Base-by-base conservation (phyloP, 2,329 filamentous ascomycete species). In the Spiromastix sp. region DNA sequence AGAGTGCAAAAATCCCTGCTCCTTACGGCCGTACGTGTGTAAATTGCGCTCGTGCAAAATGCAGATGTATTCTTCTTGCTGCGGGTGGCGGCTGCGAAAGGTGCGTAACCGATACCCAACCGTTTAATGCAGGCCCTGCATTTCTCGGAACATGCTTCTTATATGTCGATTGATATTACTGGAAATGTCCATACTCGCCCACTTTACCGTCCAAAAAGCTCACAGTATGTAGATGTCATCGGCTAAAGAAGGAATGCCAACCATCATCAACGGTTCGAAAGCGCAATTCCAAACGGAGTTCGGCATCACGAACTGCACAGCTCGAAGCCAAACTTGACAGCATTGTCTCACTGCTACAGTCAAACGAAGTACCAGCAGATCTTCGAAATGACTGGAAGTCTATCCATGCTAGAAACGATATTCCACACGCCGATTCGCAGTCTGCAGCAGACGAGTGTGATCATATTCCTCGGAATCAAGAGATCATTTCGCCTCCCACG, bases 21-120 rank as follows among this genome's bases (percentile, higher is more conserved):
- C 46, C 46, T 8, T 49, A 67, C 39, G 63, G 63, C 17, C 56
- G 59, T 21, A 56, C 64, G 5, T 66, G 64, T 34, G 43, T 50
- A 28, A 61, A 57, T 36, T 67, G 64, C 42, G 54, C 57, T 30
- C 60, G 57, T 30, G 62, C 63, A 21, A 67, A 67, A 37, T 64
- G 64, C 49, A 65, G 63, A 49, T 67, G 64, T 42, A 56, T 64
- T 18, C 50, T 61, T 27, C 49, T 53, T 13, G 39, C 46, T 3
- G 45, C 38, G 9, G 54, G 50, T 11, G 36, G 28, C 28, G 41
- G 44, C 6, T 54, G 51, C 31, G 48, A 54, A 33, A 51, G 51
- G 51, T 54, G 27, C 37, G 41, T 41, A 13, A 18, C 17, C n/a
- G n/a, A n/a, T n/a, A n/a, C n/a, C n/a, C n/a, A n/a, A n/a, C n/a